These are phyloP conservation scores for Hansenula lynferdii DNA, from an alignment of 1,139 yeast genomes.

Conservation along the genomic window DNA sequence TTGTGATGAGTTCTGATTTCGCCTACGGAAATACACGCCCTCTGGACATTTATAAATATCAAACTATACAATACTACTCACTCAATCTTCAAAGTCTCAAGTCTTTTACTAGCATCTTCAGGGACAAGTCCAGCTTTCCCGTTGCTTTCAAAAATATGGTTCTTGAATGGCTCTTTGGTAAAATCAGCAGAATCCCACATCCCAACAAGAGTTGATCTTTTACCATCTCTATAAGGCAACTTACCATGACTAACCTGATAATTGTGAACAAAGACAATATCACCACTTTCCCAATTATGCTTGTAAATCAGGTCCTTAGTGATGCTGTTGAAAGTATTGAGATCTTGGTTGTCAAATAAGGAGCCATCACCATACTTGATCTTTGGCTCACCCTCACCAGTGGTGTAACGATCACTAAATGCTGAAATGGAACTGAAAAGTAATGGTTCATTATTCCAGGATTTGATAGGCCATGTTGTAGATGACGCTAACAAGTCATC, in stretches of 20 bases:
- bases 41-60: no score
- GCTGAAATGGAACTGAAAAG: slow-evolving; percentile 26
- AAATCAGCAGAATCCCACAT: slow-evolving; percentile 19
- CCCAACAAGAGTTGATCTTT: slow-evolving; percentile 20
- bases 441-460: slow-evolving; percentile 13
- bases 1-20: no score
- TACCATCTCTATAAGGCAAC: slow-evolving; percentile 20
- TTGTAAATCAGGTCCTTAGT: slow-evolving; percentile 18
- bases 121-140: neutral
- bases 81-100: no score
- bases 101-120: no score
- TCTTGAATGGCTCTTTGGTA: neutral
- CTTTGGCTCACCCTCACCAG: slow-evolving; percentile 14
- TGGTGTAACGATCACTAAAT: slow-evolving; percentile 7
- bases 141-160: neutral
- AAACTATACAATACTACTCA: no score
- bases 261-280: slow-evolving; percentile 29
- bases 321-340: slow-evolving; percentile 21
- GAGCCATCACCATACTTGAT: slow-evolving; percentile 23
- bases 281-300: slow-evolving; percentile 29
- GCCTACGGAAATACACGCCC: no score
- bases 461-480: slow-evolving; percentile 24
- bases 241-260: slow-evolving; percentile 30
- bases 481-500: slow-evolving; percentile 25
- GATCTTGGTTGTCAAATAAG: slow-evolving; percentile 17